Evolutionary conservation across 176 grass and related monocot species (phyloP).

Genomic region (Thinopyrum elongatum): DNA sequence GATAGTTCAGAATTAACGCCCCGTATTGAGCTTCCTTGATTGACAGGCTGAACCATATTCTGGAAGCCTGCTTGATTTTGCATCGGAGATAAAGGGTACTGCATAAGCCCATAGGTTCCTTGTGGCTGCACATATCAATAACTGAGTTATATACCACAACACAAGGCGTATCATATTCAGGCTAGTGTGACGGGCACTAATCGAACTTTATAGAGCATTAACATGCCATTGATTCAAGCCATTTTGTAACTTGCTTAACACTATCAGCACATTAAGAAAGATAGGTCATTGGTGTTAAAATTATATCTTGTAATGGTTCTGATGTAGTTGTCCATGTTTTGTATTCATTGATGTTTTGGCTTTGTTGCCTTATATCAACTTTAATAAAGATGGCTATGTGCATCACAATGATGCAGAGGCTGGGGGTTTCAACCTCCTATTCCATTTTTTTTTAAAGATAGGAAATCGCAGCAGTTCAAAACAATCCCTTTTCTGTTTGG

Average conservation of each 20-base stretch:
- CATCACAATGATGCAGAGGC: no score
- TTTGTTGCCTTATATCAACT: no score
- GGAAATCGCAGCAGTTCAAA: neutral
- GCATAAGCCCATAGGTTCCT: constrained; percentile 87
- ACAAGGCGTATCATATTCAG: constrained; percentile 12
- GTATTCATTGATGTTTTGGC: no score
- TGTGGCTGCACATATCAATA: constrained; percentile 63
- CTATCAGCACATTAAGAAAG: neutral
- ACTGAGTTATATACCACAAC: constrained; percentile 18
- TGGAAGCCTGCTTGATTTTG: constrained; percentile 72
- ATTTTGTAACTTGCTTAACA: neutral
- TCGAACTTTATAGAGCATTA: neutral
- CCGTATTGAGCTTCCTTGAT: constrained; percentile 56
- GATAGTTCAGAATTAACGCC: constrained; percentile 63
- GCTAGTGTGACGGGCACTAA: neutral
- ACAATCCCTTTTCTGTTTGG: neutral
- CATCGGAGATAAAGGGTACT: constrained; percentile 88
- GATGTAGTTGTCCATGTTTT: no score
- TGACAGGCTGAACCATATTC: constrained; percentile 55
- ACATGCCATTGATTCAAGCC: neutral
- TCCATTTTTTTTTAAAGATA: neutral
- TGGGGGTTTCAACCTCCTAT: no score
- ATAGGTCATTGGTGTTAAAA: no score
- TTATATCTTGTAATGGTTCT: no score
- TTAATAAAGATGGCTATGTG: no score